Base-by-base conservation (phyloP, 2,329 filamentous ascomycete species). In the Penicillium freii region DNA sequence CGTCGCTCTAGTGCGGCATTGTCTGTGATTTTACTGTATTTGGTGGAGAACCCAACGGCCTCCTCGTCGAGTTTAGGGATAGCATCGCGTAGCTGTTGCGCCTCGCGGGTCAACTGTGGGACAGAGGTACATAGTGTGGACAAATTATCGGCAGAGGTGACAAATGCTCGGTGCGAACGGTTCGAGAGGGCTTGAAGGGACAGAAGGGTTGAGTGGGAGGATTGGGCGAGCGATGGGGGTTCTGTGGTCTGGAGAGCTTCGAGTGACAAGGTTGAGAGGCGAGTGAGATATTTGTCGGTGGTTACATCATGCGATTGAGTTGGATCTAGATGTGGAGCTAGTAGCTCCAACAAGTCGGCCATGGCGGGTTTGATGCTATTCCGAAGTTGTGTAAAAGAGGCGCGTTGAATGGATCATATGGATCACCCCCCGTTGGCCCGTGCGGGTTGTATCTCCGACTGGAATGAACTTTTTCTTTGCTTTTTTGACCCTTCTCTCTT, bases 181-280 rank as follows among this genome's bases (percentile, higher is more conserved):
- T 96, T 96, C 8, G 92, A 93, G 49, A 97, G 85, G 0, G 86
- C 84, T 72, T 99, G 94, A 1, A 97, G 82, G 0, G 91, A 90
- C 40, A 96, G 84, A 15, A 93, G 83, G 40, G 90, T 84, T 0
- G 90, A 89, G 61, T 97, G 91, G 4, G 89, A 88, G 54, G 87
- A 83, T 68, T 97, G 91, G 0, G 88, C 80, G n/a, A 97, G 84
- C 0, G 86, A 86, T 60, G 91, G 87, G 0, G 89, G 87, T 74
- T 99, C 94, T 7, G 84, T 87, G 25, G 85, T 84, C 50, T 85
- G 84, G 53, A 97, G 82, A 36, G 88, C 84, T 25, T 86, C 81
- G 50, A 95, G 82, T 13, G 90, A 86, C 52, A 95, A 87, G 3
- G 90, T 89, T 6, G 90, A 87, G 45, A 97, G 81, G 59, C 87